Conservation (phyloP, 2,329 filamentous ascomycete genomes). For the Ascochyta koolunga region DNA sequence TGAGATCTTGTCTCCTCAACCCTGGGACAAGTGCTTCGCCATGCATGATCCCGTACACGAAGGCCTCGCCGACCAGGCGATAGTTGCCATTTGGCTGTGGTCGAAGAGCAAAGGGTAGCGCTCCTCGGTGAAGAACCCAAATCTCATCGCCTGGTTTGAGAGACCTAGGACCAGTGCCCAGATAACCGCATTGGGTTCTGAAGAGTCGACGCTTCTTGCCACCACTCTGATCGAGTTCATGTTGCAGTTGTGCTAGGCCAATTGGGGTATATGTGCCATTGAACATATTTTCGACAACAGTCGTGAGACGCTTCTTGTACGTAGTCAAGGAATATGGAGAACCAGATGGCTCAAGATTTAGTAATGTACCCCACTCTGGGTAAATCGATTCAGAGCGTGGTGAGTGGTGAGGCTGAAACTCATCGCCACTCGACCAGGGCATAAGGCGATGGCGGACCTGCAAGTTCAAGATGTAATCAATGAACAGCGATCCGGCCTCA, state of each 20-base stretch:
- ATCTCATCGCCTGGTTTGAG: conserved; percentile 27
- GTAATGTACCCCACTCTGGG: conserved; percentile 34
- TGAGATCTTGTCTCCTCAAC: conserved; percentile 19
- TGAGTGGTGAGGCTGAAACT: conserved; percentile 35
- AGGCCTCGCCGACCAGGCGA: conserved; percentile 32
- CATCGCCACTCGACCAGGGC: conserved; percentile 34
- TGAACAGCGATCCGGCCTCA: conserved; percentile 25
- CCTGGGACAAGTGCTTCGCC: conserved; percentile 23
- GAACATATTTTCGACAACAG: conserved; percentile 34
- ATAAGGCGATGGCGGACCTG: conserved; percentile 34
- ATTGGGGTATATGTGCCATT: conserved; percentile 37
- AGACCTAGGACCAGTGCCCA: conserved; percentile 33
- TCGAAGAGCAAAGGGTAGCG: conserved; percentile 26
- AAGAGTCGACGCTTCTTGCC: conserved; percentile 32
- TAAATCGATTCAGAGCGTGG: conserved; percentile 33
- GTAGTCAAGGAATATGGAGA: conserved; percentile 23
- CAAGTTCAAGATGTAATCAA: conserved; percentile 37
- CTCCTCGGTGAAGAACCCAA: conserved; percentile 26
- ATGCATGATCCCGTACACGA: conserved; percentile 35
- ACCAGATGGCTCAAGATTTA: conserved; percentile 24
- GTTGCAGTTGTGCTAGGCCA: conserved; percentile 33
- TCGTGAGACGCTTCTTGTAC: conserved; percentile 27
- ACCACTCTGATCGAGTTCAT: conserved; percentile 34
- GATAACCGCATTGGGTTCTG: conserved; percentile 22
- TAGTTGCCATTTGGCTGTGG: conserved; percentile 23